Base-by-base conservation (phyloP, 441 rosid genomes). In the Pelargonium citronellum region DNA sequence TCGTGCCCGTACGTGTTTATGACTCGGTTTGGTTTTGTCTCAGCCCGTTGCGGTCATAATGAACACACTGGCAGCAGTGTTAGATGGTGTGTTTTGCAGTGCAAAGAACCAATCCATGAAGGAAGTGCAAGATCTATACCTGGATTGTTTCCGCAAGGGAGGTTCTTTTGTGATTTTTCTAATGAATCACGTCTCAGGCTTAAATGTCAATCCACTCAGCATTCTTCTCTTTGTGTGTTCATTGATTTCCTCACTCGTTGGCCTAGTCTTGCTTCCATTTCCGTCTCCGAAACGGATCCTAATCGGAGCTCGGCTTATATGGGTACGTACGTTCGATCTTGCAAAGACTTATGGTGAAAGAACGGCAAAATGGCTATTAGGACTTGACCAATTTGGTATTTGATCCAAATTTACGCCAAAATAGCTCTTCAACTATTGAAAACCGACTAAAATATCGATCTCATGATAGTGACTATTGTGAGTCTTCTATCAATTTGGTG, bases 41-140 rank as follows among this genome's bases (percentile, higher is more conserved):
- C 74, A 75, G 74, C 74, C 74, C 1, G 63, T 75, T 37, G 74
- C 78, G 12, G 61, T 73, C n/a, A 70, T 74, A 34, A 75, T 75
- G 39, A 70, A 75, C 67, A 70, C 74, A 0, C 43, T 75, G 0
- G 78, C 78, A 4, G 78, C 74, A 7, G 70, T 70, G 3, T 44
- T 67, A 20, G 67, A 75, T 64, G 61, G 61, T 71, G 74, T 75
- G 11, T 67, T 75, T 27, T 67, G 71, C 2, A 66, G 67, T 4
- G 58, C 71, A 4, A 63, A 71, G 0, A 67, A 75, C 24, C 67
- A 69, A 1, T 71, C 67, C 0, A 70, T 57, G 5, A 67, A 67
- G 63, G 78, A 75, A 22, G 60, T 75, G 71, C 70, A 73, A 16
- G 64, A 75, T 0, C 60, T 73, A 1, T 70, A 69, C 53, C 67